Evolutionary conservation across 345 rosid genomes (phyloP).

Genomic region (Microthlaspi erraticum): DNA sequence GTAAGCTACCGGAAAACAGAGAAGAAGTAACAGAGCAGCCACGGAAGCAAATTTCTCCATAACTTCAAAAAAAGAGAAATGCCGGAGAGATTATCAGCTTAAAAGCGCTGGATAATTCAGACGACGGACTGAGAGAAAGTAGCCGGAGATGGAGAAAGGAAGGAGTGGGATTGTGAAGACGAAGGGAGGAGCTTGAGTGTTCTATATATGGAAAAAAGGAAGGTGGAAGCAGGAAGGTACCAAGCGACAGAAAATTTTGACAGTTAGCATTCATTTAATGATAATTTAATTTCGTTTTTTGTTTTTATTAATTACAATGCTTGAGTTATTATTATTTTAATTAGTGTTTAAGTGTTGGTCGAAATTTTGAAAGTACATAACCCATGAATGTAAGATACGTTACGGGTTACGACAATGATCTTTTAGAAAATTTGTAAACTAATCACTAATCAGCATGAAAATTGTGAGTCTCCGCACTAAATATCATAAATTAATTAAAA

Average conservation of each 20-base stretch:
- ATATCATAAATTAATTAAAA: slow-evolving; percentile 2
- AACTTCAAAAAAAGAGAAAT: slow-evolving; percentile 14
- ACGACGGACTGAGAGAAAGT: neutral
- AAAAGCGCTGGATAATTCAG: slow-evolving; percentile 47
- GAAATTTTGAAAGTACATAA: slow-evolving; percentile 29
- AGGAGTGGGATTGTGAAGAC: slow-evolving; percentile 39
- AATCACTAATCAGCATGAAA: slow-evolving; percentile 26
- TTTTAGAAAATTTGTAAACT: slow-evolving; percentile 8
- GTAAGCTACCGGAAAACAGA: slow-evolving; percentile 61
- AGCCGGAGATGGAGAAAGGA: slow-evolving; percentile 16
- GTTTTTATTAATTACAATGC: slow-evolving; percentile 18
- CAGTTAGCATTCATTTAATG: slow-evolving; percentile 47
- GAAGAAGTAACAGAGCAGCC: slow-evolving; percentile 58
- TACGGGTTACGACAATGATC: slow-evolving; percentile 34
- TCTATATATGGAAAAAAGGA: slow-evolving; percentile 56
- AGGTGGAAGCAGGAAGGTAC: slow-evolving; percentile 64
- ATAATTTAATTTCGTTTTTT: slow-evolving; percentile 4
- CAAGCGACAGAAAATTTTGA: slow-evolving; percentile 45
- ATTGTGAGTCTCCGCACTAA: slow-evolving; percentile 19
- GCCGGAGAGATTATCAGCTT: slow-evolving; percentile 53
- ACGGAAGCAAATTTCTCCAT: slow-evolving; percentile 44
- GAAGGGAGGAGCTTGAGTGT: slow-evolving; percentile 38
- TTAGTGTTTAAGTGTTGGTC: slow-evolving; percentile 22
- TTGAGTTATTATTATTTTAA: slow-evolving; percentile 1
- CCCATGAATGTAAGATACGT: slow-evolving; percentile 28